These are phyloP conservation scores for Globisporangium paddicum DNA, from an alignment of 352 stramenopile genomes.

Conservation along the genomic window DNA sequence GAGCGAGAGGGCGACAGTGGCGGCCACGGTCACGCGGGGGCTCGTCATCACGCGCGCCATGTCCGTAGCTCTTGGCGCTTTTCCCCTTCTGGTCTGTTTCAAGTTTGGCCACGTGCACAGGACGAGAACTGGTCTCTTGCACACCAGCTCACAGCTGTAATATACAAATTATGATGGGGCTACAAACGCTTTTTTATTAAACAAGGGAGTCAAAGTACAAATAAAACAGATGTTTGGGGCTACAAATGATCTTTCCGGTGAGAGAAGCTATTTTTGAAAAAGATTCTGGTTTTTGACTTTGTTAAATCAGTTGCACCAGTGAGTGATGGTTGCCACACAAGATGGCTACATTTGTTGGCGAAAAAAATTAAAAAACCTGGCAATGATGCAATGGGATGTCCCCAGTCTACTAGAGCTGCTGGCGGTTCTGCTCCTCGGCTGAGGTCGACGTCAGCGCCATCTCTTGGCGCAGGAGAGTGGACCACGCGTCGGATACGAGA, in stretches of 20 bases:
- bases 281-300: no score
- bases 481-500: conserved; percentile 28
- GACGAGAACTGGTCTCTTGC: neutral
- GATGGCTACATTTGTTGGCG: neutral
- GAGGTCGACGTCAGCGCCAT: neutral
- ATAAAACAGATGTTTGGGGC: no score
- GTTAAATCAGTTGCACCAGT: neutral
- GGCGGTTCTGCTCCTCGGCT: neutral
- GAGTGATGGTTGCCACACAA: neutral
- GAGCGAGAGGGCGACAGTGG: neutral
- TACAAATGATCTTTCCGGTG: neutral
- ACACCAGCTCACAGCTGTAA: no score
- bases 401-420: neutral
- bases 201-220: no score
- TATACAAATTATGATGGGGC: no score
- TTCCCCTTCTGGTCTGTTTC: neutral
- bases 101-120: neutral
- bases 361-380: neutral
- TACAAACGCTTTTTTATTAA: no score
- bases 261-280: neutral
- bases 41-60: neutral
- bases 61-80: neutral
- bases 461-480: conserved; percentile 31
- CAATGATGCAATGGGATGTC: neutral
- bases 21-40: neutral